Evolutionary conservation across 495 filamentous ascomycete species (phyloP).

Genomic region (Staphylotrichum longicolle): DNA sequence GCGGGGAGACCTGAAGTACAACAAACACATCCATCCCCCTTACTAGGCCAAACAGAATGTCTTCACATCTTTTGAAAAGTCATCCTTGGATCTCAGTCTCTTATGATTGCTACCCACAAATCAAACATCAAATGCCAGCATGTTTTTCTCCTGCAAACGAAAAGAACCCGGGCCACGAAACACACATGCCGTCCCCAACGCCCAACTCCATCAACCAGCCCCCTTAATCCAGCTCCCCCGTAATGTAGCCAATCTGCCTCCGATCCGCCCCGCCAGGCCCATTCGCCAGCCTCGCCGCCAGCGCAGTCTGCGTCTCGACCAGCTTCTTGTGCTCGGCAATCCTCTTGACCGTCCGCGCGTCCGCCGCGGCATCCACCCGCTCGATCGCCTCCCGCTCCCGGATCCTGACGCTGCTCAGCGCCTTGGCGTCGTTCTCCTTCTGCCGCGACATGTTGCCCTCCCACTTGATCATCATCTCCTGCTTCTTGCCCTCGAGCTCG

Average conservation of each 20-base stretch:
- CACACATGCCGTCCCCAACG: no score
- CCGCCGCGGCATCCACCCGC: constrained; percentile 37
- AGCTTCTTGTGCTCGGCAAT: constrained; percentile 47
- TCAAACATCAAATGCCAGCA: no score
- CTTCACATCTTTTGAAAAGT: no score
- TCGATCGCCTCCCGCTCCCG: constrained; percentile 46
- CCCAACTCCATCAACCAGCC: no score
- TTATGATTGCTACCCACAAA: no score
- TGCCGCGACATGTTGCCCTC: constrained; percentile 37
- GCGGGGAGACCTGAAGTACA: constrained; percentile 3
- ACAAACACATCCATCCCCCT: no score
- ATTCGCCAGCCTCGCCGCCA: constrained; percentile 40
- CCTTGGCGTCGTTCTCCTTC: constrained; percentile 37
- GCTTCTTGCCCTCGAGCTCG: constrained; percentile 38
- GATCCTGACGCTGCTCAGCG: constrained; percentile 42
- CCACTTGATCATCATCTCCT: constrained; percentile 37
- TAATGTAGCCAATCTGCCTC: constrained; percentile 48
- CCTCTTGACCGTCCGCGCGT: constrained; percentile 35
- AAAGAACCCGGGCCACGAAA: no score
- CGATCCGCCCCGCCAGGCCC: constrained; percentile 30
- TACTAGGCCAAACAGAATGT: no score
- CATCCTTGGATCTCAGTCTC: no score
- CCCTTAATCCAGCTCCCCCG: constrained; percentile 37
- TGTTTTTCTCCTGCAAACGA: no score
- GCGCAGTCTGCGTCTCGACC: constrained; percentile 44